These are phyloP conservation scores for Ascochyta rabiei DNA, from an alignment of 2,329 filamentous ascomycete genomes.

Conservation along the genomic window DNA sequence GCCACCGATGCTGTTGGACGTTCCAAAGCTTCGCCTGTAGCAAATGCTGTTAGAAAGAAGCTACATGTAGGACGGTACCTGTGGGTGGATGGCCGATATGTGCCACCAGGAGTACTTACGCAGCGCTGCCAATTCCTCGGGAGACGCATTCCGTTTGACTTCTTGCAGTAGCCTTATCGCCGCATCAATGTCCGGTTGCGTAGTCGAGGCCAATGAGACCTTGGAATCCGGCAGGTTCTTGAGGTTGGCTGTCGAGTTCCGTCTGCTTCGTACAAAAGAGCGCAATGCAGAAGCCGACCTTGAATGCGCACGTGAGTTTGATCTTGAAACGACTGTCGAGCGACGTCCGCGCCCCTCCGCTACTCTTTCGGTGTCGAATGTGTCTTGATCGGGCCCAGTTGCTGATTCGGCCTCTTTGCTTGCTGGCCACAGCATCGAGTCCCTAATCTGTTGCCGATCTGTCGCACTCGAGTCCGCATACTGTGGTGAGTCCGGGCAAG, in stretches of 20 bases:
- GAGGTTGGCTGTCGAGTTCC: slow-evolving; percentile 27
- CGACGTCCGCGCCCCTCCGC: slow-evolving; percentile 31
- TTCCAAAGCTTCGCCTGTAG: slow-evolving; percentile 39
- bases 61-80: neutral
- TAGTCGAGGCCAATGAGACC: slow-evolving; percentile 38
- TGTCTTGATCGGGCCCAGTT: slow-evolving; percentile 25
- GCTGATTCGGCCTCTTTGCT: slow-evolving; percentile 30
- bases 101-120: slow-evolving; percentile 33
- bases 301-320: slow-evolving; percentile 32
- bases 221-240: slow-evolving; percentile 33
- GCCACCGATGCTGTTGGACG: slow-evolving; percentile 21
- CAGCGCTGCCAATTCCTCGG: slow-evolving; percentile 55
- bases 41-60: slow-evolving; percentile 13
- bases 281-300: slow-evolving; percentile 34
- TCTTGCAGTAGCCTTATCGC: slow-evolving; percentile 55
- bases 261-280: slow-evolving; percentile 23
- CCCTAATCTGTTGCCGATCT: slow-evolving; percentile 38
- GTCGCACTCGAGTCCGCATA: slow-evolving; percentile 35
- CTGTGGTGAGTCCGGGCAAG: slow-evolving; percentile 29
- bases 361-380: slow-evolving; percentile 27
- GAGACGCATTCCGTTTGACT: slow-evolving; percentile 55
- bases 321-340: slow-evolving; percentile 36
- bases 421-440: slow-evolving; percentile 37
- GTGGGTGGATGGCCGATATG: neutral
- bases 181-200: slow-evolving; percentile 51